These are phyloP conservation scores for Leptographium galeiforme DNA, from an alignment of 2,329 filamentous ascomycete species.

Conservation along the genomic window DNA sequence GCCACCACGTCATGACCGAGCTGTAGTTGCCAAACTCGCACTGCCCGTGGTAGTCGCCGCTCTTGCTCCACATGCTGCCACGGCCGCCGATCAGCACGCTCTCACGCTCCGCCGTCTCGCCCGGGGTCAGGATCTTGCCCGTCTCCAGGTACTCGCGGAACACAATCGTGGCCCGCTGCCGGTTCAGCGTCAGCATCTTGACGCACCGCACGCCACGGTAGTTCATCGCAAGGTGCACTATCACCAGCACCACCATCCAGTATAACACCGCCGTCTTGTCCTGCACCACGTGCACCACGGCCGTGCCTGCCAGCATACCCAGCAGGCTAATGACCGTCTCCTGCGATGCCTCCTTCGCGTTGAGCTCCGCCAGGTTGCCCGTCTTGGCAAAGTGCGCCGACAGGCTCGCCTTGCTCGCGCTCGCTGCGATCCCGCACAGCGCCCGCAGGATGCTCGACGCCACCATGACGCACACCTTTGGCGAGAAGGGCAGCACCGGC, in stretches of 20 bases:
- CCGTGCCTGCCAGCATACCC: slow-evolving; percentile 71
- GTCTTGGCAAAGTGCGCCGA: slow-evolving; percentile 82
- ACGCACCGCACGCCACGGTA: slow-evolving; percentile 76
- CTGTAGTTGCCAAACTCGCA: slow-evolving; percentile 26
- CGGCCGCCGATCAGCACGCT: slow-evolving; percentile 46
- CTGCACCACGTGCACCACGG: slow-evolving; percentile 66
- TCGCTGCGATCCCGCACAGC: slow-evolving; percentile 80
- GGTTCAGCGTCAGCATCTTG: slow-evolving; percentile 70
- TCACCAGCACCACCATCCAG: slow-evolving; percentile 57
- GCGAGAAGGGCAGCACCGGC: slow-evolving; percentile 49
- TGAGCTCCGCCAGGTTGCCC: slow-evolving; percentile 83
- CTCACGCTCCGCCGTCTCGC: slow-evolving; percentile 51
- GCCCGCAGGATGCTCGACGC: slow-evolving; percentile 37
- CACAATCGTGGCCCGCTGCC: slow-evolving; percentile 72
- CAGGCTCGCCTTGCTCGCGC: slow-evolving; percentile 78
- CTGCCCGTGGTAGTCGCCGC: slow-evolving; percentile 19
- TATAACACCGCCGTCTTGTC: slow-evolving; percentile 60
- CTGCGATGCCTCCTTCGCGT: slow-evolving; percentile 89
- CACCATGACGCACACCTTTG: slow-evolving; percentile 36
- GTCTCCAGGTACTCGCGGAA: slow-evolving; percentile 44
- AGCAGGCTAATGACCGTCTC: slow-evolving; percentile 84
- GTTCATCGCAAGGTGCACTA: slow-evolving; percentile 71
- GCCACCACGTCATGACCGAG: slow-evolving; percentile 19
- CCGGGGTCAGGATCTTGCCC: slow-evolving; percentile 44
- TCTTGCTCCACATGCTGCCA: slow-evolving; percentile 28